Conservation (phyloP, 2,329 filamentous ascomycete genomes). For the Aschersonia sp. region DNA sequence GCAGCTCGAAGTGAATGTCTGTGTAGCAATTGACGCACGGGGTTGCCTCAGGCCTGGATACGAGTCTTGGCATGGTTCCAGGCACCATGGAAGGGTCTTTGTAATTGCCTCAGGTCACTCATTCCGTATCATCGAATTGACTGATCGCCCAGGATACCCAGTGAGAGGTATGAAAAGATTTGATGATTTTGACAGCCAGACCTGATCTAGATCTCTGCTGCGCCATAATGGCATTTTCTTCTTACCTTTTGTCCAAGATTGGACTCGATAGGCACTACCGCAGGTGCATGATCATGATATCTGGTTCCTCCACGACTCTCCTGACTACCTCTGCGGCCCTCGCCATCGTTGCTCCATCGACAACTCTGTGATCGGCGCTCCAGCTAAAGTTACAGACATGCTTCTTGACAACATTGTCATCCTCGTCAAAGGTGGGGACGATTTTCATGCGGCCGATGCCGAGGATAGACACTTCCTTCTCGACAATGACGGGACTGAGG, state of each 20-base stretch:
- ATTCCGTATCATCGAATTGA: too few species aligned
- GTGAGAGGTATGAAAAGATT: too few species aligned
- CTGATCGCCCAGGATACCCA: too few species aligned
- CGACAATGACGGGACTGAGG: slow-evolving; percentile 79
- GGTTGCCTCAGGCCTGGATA: too few species aligned
- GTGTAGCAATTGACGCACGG: too few species aligned
- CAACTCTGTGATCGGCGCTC: slow-evolving; percentile 87
- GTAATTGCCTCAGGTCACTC: too few species aligned
- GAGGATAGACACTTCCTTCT: slow-evolving; percentile 81
- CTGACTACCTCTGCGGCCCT: slow-evolving; percentile 73
- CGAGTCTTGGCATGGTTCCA: too few species aligned
- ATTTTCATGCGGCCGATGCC: slow-evolving; percentile 71
- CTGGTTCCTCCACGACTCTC: slow-evolving; percentile 67
- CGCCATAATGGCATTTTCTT: too few species aligned
- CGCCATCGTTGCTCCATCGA: slow-evolving; percentile 91
- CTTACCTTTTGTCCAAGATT: background rate
- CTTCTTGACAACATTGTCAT: slow-evolving; percentile 50
- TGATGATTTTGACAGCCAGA: too few species aligned
- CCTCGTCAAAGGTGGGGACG: slow-evolving; percentile 62
- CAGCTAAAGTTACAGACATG: slow-evolving; percentile 87
- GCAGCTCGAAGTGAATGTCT: too few species aligned
- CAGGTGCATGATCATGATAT: slow-evolving; percentile 73
- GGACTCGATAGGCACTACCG: slow-evolving; percentile 28
- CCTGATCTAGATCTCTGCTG: too few species aligned
- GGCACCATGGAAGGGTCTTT: too few species aligned